Evolutionary conservation across 345 rosid species (phyloP).

Genomic region (Boechera stricta): DNA sequence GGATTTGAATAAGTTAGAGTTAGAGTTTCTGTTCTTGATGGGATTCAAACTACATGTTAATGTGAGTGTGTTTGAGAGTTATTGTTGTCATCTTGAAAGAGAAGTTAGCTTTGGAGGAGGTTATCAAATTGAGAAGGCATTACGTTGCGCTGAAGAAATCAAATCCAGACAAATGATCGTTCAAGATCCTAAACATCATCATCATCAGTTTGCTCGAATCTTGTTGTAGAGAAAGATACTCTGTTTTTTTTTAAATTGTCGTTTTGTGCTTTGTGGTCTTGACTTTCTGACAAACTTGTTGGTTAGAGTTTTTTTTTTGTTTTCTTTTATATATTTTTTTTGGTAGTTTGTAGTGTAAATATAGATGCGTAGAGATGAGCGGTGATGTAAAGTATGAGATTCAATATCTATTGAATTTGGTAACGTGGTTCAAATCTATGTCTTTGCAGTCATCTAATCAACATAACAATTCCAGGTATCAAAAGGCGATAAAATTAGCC

Average conservation of each 20-base stretch:
- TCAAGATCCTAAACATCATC: constrained; percentile 48
- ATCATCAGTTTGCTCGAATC: constrained; percentile 56
- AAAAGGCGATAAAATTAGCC: background rate
- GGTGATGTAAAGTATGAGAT: constrained; percentile 23
- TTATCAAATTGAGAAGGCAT: constrained; percentile 76
- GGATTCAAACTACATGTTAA: constrained; percentile 87
- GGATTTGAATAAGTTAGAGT: constrained; percentile 73
- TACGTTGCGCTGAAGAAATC: constrained; percentile 83
- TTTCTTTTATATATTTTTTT: background rate
- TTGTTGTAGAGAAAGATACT: constrained; percentile 50
- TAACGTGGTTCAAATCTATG: constrained; percentile 1
- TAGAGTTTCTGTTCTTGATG: constrained; percentile 81
- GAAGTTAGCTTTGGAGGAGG: constrained; percentile 91
- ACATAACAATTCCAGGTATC: background rate
- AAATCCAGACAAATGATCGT: constrained; percentile 60
- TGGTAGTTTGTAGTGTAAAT: constrained; percentile 27
- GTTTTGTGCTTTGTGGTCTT: constrained; percentile 29
- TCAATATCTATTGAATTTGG: constrained; percentile 18
- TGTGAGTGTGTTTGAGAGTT: constrained; percentile 86
- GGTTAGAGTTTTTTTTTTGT: background rate
- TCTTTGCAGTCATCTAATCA: background rate
- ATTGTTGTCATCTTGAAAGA: constrained; percentile 85
- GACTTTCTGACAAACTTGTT: constrained; percentile 41
- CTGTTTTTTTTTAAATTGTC: background rate
- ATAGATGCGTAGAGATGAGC: constrained; percentile 21